Conservation (phyloP, 2,329 filamentous ascomycete genomes). For the Penicillium sp. region DNA sequence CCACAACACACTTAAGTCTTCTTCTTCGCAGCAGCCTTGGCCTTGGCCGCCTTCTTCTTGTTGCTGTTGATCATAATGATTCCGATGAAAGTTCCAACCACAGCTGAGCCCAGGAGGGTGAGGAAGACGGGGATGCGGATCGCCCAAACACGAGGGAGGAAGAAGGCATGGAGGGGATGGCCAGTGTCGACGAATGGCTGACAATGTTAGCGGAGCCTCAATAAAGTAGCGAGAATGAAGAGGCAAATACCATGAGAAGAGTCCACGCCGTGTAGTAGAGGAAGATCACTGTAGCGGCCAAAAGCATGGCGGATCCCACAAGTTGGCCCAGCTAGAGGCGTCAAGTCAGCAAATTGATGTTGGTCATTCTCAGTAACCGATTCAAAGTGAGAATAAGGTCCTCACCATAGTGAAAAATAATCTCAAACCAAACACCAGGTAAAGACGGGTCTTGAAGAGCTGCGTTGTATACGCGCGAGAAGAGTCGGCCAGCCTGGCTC, state of each 20-base stretch:
- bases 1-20: constrained; percentile 62
- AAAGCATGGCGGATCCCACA: constrained; percentile 75
- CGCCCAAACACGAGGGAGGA: constrained; percentile 97
- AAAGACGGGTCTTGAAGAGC: constrained; percentile 6
- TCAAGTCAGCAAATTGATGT: constrained; percentile 15
- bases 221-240: not conserved
- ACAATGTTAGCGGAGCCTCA: constrained; percentile 11
- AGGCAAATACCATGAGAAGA: constrained; percentile 78
- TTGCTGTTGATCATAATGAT: constrained; percentile 99
- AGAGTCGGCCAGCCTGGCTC: constrained; percentile 27
- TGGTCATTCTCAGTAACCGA: not conserved
- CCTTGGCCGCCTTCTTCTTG: constrained; percentile 95
- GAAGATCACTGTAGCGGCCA: constrained; percentile 74
- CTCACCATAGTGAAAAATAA: constrained; percentile 35
- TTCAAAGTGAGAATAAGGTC: not conserved
- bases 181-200: constrained; percentile 97
- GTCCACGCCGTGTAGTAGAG: constrained; percentile 98
- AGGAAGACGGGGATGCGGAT: constrained; percentile 98
- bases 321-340: constrained; percentile 81
- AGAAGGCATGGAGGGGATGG: constrained; percentile 91
- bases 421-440: not conserved
- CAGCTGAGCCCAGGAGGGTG: constrained; percentile 85
- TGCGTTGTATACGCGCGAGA: constrained; percentile 14
- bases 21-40: constrained; percentile 82
- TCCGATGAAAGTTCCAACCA: constrained; percentile 93